These are phyloP conservation scores for Prunus campanulata DNA, from an alignment of 306 rosid genomes.

Conservation along the genomic window DNA sequence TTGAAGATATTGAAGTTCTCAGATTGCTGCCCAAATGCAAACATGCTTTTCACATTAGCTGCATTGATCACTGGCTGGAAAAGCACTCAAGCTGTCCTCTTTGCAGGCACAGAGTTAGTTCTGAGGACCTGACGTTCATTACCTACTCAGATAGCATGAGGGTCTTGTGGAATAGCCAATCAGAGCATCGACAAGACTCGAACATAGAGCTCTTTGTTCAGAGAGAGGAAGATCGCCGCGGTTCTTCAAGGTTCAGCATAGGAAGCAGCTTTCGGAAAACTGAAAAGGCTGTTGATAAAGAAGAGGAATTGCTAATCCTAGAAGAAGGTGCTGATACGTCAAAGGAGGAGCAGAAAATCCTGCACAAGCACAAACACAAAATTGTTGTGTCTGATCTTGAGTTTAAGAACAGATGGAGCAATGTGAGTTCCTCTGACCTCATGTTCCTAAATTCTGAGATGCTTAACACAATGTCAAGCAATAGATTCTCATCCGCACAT, in stretches of 20 bases:
- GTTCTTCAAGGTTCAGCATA: constrained; percentile 74
- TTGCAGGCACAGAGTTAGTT: constrained; percentile 65
- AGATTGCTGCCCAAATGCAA: constrained; percentile 84
- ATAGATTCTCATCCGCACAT: constrained; percentile 48
- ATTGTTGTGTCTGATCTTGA: constrained; percentile 73
- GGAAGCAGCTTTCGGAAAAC: constrained; percentile 84
- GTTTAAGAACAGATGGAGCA: constrained; percentile 85
- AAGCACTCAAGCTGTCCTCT: constrained; percentile 92
- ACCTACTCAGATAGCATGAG: constrained; percentile 70
- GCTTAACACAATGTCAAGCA: constrained; percentile 58
- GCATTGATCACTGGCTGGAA: constrained; percentile 93
- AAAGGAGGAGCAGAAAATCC: constrained; percentile 25
- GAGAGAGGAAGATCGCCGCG: constrained; percentile 67
- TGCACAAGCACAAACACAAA: constrained; percentile 72
- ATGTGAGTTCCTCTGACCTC: constrained; percentile 80
- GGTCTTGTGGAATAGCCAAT: constrained; percentile 31
- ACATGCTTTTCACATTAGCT: constrained; percentile 85
- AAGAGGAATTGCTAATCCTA: constrained; percentile 49
- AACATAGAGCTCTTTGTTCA: constrained; percentile 73
- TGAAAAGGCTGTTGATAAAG: constrained; percentile 29
- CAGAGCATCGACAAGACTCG: constrained; percentile 58
- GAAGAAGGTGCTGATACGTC: constrained; percentile 7
- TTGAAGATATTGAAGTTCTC: constrained; percentile 74
- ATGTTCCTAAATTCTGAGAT: constrained; percentile 79
- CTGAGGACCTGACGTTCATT: constrained; percentile 55